A percentile compares a stretch with the other conserved stretches of the same genome.
Conservation (phyloP, 257 asterid genomes). For the Nicotiana noctiflora region DNA sequence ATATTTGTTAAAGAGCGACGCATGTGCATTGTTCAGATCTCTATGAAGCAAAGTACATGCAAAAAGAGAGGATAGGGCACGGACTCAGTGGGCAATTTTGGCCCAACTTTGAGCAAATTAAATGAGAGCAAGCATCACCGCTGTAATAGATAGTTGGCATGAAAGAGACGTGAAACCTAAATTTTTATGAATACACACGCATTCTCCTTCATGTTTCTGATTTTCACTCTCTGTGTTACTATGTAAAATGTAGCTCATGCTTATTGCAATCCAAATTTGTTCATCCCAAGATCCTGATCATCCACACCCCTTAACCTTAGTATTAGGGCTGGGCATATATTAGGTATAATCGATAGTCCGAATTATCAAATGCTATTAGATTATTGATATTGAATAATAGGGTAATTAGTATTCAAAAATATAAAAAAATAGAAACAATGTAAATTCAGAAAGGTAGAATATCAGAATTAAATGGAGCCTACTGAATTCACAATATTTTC, state of each 20-base stretch:
- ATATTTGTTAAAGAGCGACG: not conserved
- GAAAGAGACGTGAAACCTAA: conserved; percentile 56
- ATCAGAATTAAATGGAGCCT: too few relatives aligned
- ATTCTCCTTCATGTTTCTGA: not conserved
- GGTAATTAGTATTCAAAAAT: too few relatives aligned
- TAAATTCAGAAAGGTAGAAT: too few relatives aligned
- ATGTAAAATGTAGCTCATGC: not conserved
- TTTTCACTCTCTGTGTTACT: not conserved
- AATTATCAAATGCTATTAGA: too few relatives aligned
- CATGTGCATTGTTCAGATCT: not conserved
- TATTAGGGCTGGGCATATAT: too few relatives aligned
- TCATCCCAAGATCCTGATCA: not conserved
- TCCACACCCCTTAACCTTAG: not conserved
- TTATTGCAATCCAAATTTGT: not conserved
- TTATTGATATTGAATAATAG: too few relatives aligned
- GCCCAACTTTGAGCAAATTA: not conserved
- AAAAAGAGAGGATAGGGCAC: not conserved
- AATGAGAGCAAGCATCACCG: not conserved
- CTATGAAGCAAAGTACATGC: not conserved
- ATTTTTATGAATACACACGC: conserved; percentile 30
- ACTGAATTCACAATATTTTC: too few relatives aligned
- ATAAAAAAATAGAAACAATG: too few relatives aligned
- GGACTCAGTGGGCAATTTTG: not conserved
- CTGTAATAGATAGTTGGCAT: conserved; percentile 26
- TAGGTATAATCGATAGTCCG: too few relatives aligned